These are phyloP conservation scores for Epichloe aotearoae DNA, from an alignment of 2,329 filamentous ascomycete species.

Conservation along the genomic window DNA sequence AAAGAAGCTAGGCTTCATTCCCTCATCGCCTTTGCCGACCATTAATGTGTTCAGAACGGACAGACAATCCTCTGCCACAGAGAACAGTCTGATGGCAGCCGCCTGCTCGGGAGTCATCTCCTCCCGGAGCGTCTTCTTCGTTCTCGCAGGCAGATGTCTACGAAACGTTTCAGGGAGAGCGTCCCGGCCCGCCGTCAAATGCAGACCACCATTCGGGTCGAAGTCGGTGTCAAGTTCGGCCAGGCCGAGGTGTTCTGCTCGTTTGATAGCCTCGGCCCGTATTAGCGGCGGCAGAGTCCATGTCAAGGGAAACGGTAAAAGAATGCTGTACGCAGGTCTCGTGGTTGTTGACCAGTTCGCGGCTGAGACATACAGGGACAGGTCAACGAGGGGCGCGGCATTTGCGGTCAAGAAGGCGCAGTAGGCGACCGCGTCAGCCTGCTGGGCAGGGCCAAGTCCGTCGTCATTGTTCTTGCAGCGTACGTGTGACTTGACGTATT, in stretches of 20 bases:
- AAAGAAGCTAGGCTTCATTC: constrained; percentile 21
- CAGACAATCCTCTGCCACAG: constrained; percentile 57
- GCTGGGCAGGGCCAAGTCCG: constrained; percentile 24
- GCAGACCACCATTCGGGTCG: constrained; percentile 23
- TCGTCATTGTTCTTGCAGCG: constrained; percentile 25
- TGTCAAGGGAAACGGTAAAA: constrained; percentile 77
- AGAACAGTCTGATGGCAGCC: constrained; percentile 63
- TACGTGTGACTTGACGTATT: constrained; percentile 27
- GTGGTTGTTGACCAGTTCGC: constrained; percentile 73
- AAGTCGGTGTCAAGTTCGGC: constrained; percentile 52
- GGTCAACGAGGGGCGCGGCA: constrained; percentile 66
- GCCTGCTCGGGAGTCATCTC: constrained; percentile 58
- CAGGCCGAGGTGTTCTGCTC: constrained; percentile 58
- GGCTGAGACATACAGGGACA: constrained; percentile 80
- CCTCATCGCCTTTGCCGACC: constrained; percentile 9
- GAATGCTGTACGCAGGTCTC: constrained; percentile 63
- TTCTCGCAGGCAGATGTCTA: constrained; percentile 23
- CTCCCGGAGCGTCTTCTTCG: constrained; percentile 45
- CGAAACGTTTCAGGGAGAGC: constrained; percentile 27
- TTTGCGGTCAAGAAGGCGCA: constrained; percentile 60
- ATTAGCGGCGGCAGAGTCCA: constrained; percentile 71
- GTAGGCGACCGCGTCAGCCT: constrained; percentile 37
- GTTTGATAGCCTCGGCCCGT: constrained; percentile 54
- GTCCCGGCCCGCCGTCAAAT: constrained; percentile 23
- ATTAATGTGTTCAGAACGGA: constrained; percentile 52